phyloP scores from a whole-genome alignment of 108 stramenopile species.

The Pinguiococcus pyrenoidosus region DNA sequence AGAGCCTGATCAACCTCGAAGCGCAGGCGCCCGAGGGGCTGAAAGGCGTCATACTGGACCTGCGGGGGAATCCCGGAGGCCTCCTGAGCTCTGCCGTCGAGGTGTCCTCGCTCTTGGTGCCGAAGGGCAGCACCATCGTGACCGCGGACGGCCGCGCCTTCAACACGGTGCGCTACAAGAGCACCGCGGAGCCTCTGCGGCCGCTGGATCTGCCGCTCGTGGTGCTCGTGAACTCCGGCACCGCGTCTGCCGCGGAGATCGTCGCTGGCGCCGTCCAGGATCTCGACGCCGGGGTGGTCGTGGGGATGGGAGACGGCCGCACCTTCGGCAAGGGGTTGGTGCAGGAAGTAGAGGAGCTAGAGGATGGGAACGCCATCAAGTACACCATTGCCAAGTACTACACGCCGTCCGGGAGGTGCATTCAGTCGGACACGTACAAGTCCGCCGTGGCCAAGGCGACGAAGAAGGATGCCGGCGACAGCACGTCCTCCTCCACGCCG shows the following conservation, averaged over 20 bases:
- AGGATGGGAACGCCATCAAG: conserved; percentile 61
- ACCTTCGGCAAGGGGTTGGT: conserved; percentile 96
- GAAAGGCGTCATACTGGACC: conserved; percentile 66
- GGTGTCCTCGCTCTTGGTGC: conserved; percentile 70
- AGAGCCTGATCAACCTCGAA: conserved; percentile 32
- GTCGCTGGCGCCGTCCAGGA: conserved; percentile 82
- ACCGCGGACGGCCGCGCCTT: conserved; percentile 76
- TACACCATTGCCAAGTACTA: conserved; percentile 94
- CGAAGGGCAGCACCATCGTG: conserved; percentile 76
- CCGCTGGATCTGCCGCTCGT: conserved; percentile 63
- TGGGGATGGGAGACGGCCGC: conserved; percentile 56
- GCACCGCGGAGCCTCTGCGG: conserved; percentile 59
- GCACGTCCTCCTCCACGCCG: no score
- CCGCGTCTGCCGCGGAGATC: conserved; percentile 87
- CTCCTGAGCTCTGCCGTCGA: conserved; percentile 81
- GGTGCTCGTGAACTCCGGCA: conserved; percentile 69
- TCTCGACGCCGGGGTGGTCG: conserved; percentile 76
- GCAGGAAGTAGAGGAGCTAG: conserved; percentile 70
- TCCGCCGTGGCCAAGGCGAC: conserved; percentile 5
- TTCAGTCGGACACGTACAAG: conserved; percentile 72
- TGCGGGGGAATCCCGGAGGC: conserved; percentile 88
- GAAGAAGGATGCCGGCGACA: conserved; percentile 20
- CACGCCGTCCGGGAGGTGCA: conserved; percentile 83
- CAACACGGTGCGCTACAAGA: conserved; percentile 60
- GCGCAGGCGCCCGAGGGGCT: conserved; percentile 39